Evolutionary conservation across 106 monocot species (phyloP), one percentile per base, ranked within the genome.

Genomic region (Triglochin maritima): DNA sequence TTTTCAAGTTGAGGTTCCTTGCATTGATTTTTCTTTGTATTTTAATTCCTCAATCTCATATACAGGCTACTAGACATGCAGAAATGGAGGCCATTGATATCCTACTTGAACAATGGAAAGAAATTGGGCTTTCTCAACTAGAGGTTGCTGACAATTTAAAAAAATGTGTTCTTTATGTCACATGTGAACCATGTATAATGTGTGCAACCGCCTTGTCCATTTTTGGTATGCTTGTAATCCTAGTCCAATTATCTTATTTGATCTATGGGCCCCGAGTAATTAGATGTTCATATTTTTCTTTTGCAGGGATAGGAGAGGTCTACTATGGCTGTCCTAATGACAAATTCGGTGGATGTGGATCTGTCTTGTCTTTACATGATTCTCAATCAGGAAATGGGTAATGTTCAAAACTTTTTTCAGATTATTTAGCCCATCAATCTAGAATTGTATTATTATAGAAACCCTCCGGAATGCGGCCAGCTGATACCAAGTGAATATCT

Each of bases 31-130:
- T 29, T 29, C 29, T 29, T 29, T 29, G 29, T 29, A 29, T 29
- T 29, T 29, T 29, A 29, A 29, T 29, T 29, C 4, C 14, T 50
- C 41, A 50, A 52, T 52, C 41, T 53, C 43, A 41, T 66, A 45
- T 9, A 8, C 52, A 66, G 66, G 94, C 87, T 47, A 90, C 87
- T 17, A 81, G 90, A 69, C 90, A 95, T 85, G 90, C 95, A 66
- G 95, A 95, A 80, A 90, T 95, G 95, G 95, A 90, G 85, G 95
- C 90, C n/a, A 90, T 90, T 69, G 95, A 95, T 80, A 41, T 68
- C 64, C 69, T 95, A 48, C 81, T 95, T 53, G 62, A 76, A n/a
- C 69, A 95, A 66, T 90, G 87, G 90, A 81, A 95, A 64, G 76
- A 72, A 64, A 68, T 44, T 47, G 90, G 90, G 61, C 85, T 87